Evolutionary conservation across 208 protist species (phyloP).

Genomic region (Wallacemonas collosoma): DNA sequence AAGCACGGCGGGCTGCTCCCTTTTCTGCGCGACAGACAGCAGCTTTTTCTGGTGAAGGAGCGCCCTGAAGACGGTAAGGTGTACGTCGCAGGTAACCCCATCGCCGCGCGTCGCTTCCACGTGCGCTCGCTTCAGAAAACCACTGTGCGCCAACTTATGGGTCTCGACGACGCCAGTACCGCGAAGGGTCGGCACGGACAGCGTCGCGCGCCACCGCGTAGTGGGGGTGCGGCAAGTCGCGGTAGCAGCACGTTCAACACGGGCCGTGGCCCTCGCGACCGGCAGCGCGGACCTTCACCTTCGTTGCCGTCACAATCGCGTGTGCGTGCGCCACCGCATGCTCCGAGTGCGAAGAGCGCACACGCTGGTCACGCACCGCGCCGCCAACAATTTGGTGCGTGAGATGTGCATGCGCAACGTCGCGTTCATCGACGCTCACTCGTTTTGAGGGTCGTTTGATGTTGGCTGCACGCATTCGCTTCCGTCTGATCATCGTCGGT

Average conservation of each 20-base stretch:
- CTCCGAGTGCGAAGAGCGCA: too few species aligned
- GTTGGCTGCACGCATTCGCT: too few species aligned
- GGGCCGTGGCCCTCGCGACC: slow-evolving; percentile 15
- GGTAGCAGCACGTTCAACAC: too few species aligned
- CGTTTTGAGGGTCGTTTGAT: too few species aligned
- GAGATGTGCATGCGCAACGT: too few species aligned
- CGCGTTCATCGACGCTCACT: too few species aligned
- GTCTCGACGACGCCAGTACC: slow-evolving; percentile 26
- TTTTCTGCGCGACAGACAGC: slow-evolving; percentile 75
- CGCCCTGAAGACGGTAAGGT: slow-evolving; percentile 44
- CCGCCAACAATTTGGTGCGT: slow-evolving; percentile 15
- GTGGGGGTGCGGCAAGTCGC: too few species aligned
- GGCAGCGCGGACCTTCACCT: background rate
- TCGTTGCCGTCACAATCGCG: too few species aligned
- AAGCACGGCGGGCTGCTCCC: slow-evolving; percentile 61
- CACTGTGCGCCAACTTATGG: slow-evolving; percentile 81
- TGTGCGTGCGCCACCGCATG: too few species aligned
- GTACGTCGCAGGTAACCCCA: slow-evolving; percentile 68
- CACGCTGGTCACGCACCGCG: background rate
- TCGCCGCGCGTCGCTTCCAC: slow-evolving; percentile 59
- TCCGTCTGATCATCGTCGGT: too few species aligned
- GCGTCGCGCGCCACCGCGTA: too few species aligned
- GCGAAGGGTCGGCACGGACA: too few species aligned
- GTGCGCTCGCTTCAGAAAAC: slow-evolving; percentile 51
- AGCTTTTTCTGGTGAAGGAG: slow-evolving; percentile 70